Conservation (phyloP, 495 filamentous ascomycete genomes). For the Amphirosellinia nigrospora region DNA sequence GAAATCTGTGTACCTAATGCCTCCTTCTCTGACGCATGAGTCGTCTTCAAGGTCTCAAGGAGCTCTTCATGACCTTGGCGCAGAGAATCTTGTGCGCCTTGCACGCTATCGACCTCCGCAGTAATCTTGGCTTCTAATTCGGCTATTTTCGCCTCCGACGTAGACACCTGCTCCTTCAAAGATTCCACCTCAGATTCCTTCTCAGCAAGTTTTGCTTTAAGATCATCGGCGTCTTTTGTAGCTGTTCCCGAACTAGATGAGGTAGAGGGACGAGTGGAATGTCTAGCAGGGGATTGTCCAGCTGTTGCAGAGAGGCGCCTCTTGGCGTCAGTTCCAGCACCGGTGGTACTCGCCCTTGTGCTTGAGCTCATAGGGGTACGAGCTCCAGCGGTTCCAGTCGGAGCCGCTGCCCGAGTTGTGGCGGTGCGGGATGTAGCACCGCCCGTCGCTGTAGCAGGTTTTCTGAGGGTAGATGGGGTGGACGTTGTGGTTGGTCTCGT, state of each 20-base stretch:
- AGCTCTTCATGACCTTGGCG: conserved; percentile 49
- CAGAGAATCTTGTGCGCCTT: conserved; percentile 39
- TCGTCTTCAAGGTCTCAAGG: conserved; percentile 50
- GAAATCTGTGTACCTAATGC: conserved; percentile 46
- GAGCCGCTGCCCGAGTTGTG: conserved; percentile 34
- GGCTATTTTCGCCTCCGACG: conserved; percentile 50
- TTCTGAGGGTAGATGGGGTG: conserved; percentile 48
- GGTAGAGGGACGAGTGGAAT: conserved; percentile 48
- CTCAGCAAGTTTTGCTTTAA: conserved; percentile 58
- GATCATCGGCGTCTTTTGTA: conserved; percentile 56
- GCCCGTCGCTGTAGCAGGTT: conserved; percentile 43
- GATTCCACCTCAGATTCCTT: conserved; percentile 54
- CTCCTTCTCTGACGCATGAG: conserved; percentile 56
- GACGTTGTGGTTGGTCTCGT: conserved; percentile 41
- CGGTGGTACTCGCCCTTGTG: conserved; percentile 41
- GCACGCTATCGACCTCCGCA: conserved; percentile 33
- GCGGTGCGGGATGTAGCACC: conserved; percentile 40
- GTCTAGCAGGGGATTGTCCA: conserved; percentile 42
- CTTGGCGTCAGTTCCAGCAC: conserved; percentile 51
- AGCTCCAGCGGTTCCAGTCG: conserved; percentile 34
- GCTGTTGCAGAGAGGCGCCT: conserved; percentile 54
- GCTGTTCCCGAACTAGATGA: conserved; percentile 42
- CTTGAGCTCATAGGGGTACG: conserved; percentile 40
- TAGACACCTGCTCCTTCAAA: conserved; percentile 45
- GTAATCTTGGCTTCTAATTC: conserved; percentile 48